Percentiles rank a stretch among this genome's conserved stretches.
phyloP scores from a whole-genome alignment of 768 basidiomycete genomes.

The Russula emetica region DNA sequence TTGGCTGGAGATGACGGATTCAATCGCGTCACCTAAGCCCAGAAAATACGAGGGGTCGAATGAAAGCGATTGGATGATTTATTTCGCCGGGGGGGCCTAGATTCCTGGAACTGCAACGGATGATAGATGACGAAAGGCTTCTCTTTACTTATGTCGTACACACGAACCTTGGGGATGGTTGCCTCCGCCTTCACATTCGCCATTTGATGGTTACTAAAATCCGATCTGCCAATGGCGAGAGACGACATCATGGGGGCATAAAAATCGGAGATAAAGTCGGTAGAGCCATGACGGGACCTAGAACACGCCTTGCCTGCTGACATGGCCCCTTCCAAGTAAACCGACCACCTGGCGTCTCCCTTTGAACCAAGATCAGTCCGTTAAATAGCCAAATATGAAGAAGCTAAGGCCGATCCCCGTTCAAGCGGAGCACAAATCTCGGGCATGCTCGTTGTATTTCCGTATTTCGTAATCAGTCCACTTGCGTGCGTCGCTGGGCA shows the following conservation, averaged over 20 bases:
- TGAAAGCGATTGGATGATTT: constrained; percentile 1
- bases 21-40: constrained; percentile 7
- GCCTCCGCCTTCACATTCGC: too few species aligned
- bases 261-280: neutral
- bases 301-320: neutral
- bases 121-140: constrained; percentile 10
- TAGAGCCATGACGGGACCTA: constrained; percentile 9
- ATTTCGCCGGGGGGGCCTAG: too few species aligned
- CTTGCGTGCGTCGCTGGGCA: too few species aligned
- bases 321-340: neutral
- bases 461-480: too few species aligned
- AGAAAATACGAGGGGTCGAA: constrained; percentile 1
- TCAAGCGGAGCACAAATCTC: constrained; percentile 11
- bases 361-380: neutral
- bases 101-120: too few species aligned
- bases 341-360: constrained; percentile 12
- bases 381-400: constrained; percentile 2
- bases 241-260: too few species aligned
- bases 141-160: neutral
- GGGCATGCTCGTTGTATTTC: neutral
- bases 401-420: constrained; percentile 6
- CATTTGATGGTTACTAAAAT: constrained; percentile 1
- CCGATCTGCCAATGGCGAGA: constrained; percentile 3
- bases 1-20: constrained; percentile 12
- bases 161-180: neutral